Evolutionary conservation across 331 rosid species (phyloP), one percentile per base, ranked within the genome.

Genomic region (Acacia concinna): DNA sequence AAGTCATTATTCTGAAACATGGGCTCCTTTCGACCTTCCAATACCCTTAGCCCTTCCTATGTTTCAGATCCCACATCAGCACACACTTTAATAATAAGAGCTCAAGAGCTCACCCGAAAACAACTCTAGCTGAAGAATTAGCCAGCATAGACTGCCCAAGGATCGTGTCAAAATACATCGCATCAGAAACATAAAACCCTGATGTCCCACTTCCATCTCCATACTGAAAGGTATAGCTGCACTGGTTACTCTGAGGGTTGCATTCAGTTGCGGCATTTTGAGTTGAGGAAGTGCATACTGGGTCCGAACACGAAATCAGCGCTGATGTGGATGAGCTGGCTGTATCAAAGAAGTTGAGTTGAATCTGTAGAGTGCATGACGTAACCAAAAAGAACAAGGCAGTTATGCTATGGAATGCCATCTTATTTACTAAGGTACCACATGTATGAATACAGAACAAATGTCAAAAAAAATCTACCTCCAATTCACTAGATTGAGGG

Each of bases 181-280:
- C 76, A 73, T 96, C 99, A 1, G 94, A 84, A 47, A 96, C 90
- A 87, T 96, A 96, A 86, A 78, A 90, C 71, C 99, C 99, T 1
- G 94, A 86, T 2, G 99, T 96, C 67, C 97, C 99, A 74, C 99
- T 96, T 86, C 97, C 96, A 85, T 96, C 99, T 51, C 96, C 98
- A 79, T 89, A 96, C 81, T 88, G 92, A 80, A 93, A 96, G 30
- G 88, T 70, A 85, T 96, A 96, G 76, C 90, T 83, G 80, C 99
- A 96, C 71, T 90, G 99, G 63, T 90, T 91, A 85, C 80, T 85
- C 86, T 90, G 91, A 65, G 92, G 5, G 49, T 90, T 76, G 73
- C 99, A 96, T 73, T 60, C 87, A 73, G 93, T 86, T 23, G 94
- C 83, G 0, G 91, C 81, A 27, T 86, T 85, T 75, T 65, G 96